phyloP scores from a whole-genome alignment of 306 rosid genomes.

The Corylus heterophylla region DNA sequence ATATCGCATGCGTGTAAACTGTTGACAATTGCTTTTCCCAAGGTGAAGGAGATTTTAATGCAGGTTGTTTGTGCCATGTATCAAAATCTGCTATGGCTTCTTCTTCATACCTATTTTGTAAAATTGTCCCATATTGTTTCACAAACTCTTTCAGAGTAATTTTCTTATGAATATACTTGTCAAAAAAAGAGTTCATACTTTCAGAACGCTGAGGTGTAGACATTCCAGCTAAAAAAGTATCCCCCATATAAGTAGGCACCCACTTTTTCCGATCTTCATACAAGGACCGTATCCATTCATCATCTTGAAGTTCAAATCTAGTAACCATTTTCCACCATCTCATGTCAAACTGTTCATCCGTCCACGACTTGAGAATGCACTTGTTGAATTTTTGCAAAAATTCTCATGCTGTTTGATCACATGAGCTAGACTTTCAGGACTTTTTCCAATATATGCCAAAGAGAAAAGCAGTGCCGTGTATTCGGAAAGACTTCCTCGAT shows the following conservation, averaged over 20 bases:
- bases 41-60: constrained; percentile 62
- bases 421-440: constrained; percentile 52
- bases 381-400: constrained; percentile 45
- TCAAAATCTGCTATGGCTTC: constrained; percentile 65
- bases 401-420: constrained; percentile 46
- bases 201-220: constrained; percentile 54
- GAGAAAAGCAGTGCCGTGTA: constrained; percentile 55
- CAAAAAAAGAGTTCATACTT: constrained; percentile 60
- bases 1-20: constrained; percentile 54
- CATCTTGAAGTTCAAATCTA: constrained; percentile 57
- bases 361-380: constrained; percentile 55
- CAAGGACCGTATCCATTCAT: constrained; percentile 44
- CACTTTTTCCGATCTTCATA: constrained; percentile 56
- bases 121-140: constrained; percentile 54
- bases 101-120: constrained; percentile 59
- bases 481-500: constrained; percentile 56
- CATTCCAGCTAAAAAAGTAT: constrained; percentile 59
- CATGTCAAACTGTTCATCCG: constrained; percentile 54
- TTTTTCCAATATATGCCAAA: constrained; percentile 53
- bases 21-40: constrained; percentile 67
- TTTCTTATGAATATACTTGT: constrained; percentile 57
- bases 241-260: constrained; percentile 57
- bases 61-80: constrained; percentile 63
- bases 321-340: constrained; percentile 61
- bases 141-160: constrained; percentile 55